Evolutionary conservation across 495 filamentous ascomycete species (phyloP).

Genomic region (Xylaria longipes): DNA sequence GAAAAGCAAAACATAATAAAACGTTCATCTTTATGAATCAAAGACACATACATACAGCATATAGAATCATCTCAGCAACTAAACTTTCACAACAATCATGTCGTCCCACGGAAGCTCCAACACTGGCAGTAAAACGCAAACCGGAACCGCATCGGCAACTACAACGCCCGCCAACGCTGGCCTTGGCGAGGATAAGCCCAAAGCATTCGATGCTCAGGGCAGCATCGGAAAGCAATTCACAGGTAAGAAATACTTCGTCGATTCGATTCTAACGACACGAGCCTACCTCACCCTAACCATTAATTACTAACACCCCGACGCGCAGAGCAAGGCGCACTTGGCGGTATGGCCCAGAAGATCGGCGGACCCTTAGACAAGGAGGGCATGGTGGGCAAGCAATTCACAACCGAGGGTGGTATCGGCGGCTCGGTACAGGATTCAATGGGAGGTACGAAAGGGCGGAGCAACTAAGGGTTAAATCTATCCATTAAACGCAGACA

Average conservation of each 20-base stretch:
- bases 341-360: conserved; percentile 53
- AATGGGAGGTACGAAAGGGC: conserved; percentile 48
- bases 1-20: background rate
- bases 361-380: conserved; percentile 56
- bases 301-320: conserved; percentile 4
- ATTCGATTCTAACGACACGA: background rate
- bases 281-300: background rate
- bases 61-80: background rate
- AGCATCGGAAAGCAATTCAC: conserved; percentile 47
- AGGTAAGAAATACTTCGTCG: conserved; percentile 27
- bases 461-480: conserved; percentile 32
- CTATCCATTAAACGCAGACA: background rate
- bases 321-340: conserved; percentile 52
- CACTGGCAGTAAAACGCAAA: conserved; percentile 33
- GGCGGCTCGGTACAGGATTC: conserved; percentile 53
- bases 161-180: conserved; percentile 37
- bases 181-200: conserved; percentile 39
- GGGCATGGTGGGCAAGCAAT: conserved; percentile 53
- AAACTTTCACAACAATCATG: conserved; percentile 26
- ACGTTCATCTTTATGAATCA: background rate
- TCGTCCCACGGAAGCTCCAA: conserved; percentile 39
- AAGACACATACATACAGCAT: background rate
- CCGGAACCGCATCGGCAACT: conserved; percentile 35
- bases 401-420: conserved; percentile 46
- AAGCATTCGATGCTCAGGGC: conserved; percentile 42